Evolutionary conservation across 441 rosid species (phyloP), one percentile per base, ranked within the genome.

Genomic region (Syzygium syzygioides): DNA sequence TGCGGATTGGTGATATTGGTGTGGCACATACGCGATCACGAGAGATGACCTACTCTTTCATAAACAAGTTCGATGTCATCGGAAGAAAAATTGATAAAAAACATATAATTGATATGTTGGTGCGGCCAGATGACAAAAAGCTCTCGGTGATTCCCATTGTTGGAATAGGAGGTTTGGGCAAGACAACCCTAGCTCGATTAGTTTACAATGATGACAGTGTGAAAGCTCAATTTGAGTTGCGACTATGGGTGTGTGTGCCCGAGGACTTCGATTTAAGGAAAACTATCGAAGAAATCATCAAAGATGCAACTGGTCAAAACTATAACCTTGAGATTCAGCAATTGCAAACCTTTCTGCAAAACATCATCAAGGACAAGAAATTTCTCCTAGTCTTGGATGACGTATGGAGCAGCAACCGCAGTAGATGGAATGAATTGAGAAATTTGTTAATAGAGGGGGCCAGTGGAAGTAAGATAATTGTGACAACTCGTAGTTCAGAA

Each of bases 1-100:
- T 0, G 30, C 14, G 6, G 64, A 26, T 3, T 26, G 7, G 0
- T 59, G 6, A 25, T 0, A 0, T 26, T 59, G 30, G 30, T 59
- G 64, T 1, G 30, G 30, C 3, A 11, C 64, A 26, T 26, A 59
- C 30, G 0, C 7, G 0, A 2, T 59, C 64, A 26, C n/a, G 64
- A 59, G 3, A 59, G 13, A 59, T 26, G 6, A 59, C 64, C 11
- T 25, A 59, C 15, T 59, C 30, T 8, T 12, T 11, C 4, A 1
- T 59, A 59, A 26, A 59, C 15, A 4, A 59, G 30, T 25, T 26
- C 1, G 7, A 59, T 25, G 30, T 59, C 0, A 1, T 59, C 6
- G 28, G 64, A 1, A 59, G 64, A 59, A 14, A 59, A 23, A 2
- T 2, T 4, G 30, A 59, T 59, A 59, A 25, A 59, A 26, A 25